Percentiles rank a stretch among this genome's conserved stretches.
These are phyloP conservation scores for Salvia hispanica DNA, from an alignment of 257 asterid species.

Conservation along the genomic window DNA sequence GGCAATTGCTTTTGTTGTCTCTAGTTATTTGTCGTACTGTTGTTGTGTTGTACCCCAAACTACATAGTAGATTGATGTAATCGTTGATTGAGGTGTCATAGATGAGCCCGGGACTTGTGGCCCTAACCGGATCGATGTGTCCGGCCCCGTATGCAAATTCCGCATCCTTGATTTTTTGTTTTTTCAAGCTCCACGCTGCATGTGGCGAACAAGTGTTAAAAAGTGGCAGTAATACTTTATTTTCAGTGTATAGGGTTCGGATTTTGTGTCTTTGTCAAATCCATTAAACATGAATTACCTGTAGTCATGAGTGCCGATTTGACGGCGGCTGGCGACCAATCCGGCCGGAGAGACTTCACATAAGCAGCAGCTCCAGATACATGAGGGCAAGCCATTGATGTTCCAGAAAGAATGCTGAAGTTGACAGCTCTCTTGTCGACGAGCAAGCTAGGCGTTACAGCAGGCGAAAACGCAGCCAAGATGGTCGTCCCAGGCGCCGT, in stretches of 20 bases:
- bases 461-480: slow-evolving; percentile 31
- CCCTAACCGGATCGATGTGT: slow-evolving; percentile 26
- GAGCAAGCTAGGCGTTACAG: background rate
- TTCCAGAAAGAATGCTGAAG: slow-evolving; percentile 26
- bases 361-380: slow-evolving; percentile 38
- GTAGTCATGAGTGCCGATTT: slow-evolving; percentile 35
- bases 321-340: slow-evolving; percentile 34
- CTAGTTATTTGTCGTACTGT: background rate
- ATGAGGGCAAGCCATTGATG: slow-evolving; percentile 39
- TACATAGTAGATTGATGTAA: slow-evolving; percentile 26
- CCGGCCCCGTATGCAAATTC: slow-evolving; percentile 34
- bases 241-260: no score
- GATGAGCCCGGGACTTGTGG: slow-evolving; percentile 28
- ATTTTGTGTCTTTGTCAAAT: no score
- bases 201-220: no score
- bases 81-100: slow-evolving; percentile 17
- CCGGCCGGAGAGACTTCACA: slow-evolving; percentile 28
- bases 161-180: background rate
- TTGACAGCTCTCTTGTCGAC: slow-evolving; percentile 23
- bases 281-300: no score
- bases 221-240: no score
- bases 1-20: background rate
- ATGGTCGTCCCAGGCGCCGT: slow-evolving; percentile 33
- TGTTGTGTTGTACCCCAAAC: slow-evolving; percentile 24
- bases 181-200: slow-evolving; percentile 23